phyloP scores from a whole-genome alignment of 495 filamentous ascomycete genomes.

The Xylaria longipes region DNA sequence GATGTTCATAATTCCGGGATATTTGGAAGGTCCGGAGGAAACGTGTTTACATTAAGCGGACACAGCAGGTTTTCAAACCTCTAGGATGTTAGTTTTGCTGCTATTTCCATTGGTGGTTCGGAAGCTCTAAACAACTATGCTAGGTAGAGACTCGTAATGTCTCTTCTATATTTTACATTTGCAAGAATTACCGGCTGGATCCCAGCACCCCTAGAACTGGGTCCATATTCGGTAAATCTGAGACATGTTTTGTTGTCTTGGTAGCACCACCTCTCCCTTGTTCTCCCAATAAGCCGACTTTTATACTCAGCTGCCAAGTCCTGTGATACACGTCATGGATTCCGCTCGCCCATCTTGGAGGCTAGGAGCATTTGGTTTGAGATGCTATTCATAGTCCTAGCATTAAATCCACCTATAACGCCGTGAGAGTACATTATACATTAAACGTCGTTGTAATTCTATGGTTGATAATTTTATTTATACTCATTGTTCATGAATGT shows the following conservation, averaged over 20 bases:
- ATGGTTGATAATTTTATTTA: background rate
- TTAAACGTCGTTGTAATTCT: background rate
- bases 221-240: background rate
- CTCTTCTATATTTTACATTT: background rate
- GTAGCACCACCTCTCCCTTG: background rate
- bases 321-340: background rate
- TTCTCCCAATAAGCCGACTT: background rate
- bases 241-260: background rate
- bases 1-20: background rate
- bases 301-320: background rate
- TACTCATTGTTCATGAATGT: constrained; percentile 10
- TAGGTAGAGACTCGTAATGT: background rate
- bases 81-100: background rate
- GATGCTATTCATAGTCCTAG: background rate
- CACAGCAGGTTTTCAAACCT: too few relatives aligned
- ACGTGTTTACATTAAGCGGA: background rate
- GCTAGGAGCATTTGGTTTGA: background rate
- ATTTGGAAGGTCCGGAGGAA: background rate
- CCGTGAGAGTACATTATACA: constrained; percentile 9
- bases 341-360: background rate
- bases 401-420: background rate
- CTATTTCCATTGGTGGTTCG: background rate
- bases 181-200: too few relatives aligned
- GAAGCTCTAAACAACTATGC: background rate
- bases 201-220: background rate